Conservation (phyloP, 179 eudicot species). For the Monotropa hypopitys region DNA sequence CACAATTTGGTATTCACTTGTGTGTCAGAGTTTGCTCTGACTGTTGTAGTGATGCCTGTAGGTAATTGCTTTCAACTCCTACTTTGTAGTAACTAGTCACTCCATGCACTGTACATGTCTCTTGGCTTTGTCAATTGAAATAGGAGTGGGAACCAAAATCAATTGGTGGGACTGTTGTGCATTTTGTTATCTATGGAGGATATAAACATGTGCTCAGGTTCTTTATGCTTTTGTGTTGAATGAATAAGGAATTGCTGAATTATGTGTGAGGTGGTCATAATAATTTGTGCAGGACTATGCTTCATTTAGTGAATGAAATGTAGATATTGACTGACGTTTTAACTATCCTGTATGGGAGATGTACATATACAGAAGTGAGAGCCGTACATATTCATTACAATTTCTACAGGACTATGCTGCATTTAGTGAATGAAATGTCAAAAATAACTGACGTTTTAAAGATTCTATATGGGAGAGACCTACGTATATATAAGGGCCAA, state of each 20-base stretch:
- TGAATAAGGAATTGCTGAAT: background rate
- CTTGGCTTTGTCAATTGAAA: background rate
- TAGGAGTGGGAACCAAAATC: background rate
- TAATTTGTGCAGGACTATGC: background rate
- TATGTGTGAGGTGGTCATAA: background rate
- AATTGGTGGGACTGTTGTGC: no score
- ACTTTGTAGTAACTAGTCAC: background rate
- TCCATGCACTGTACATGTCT: background rate
- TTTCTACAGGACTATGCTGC: background rate
- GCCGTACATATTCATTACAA: no score
- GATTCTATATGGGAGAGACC: no score
- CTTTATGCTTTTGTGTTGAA: background rate
- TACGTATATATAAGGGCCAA: no score
- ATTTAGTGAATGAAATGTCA: background rate
- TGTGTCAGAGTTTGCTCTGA: constrained; percentile 85
- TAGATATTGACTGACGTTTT: background rate
- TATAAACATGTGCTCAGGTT: background rate
- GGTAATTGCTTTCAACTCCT: constrained; percentile 31
- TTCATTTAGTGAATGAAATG: background rate
- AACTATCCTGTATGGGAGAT: no score
- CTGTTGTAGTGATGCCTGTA: constrained; percentile 56
- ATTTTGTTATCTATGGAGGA: no score
- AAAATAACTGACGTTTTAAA: no score
- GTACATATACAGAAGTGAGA: no score
- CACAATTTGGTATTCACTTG: constrained; percentile 70